phyloP scores from a whole-genome alignment of 176 grass and related monocot genomes.

The Bromus sterilis region DNA sequence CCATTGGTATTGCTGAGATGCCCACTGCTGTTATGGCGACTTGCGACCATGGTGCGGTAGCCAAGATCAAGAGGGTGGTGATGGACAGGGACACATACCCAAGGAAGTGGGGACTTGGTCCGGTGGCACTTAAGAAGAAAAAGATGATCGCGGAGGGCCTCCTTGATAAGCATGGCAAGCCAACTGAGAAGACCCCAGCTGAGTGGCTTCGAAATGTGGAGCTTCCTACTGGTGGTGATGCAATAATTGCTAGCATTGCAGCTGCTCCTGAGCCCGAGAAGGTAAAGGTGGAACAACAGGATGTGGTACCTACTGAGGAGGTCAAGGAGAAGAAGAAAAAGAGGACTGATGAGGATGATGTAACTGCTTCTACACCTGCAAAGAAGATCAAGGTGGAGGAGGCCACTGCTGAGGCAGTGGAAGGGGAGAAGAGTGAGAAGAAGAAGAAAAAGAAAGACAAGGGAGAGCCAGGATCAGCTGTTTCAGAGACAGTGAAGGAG shows the following conservation, averaged over 20 bases:
- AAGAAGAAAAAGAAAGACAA: conserved; percentile 88
- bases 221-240: conserved; percentile 77
- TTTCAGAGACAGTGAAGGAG: conserved; percentile 13
- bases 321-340: conserved; percentile 61
- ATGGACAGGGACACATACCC: conserved; percentile 97
- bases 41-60: conserved; percentile 71
- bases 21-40: conserved; percentile 96
- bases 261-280: conserved; percentile 62
- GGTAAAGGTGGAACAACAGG: conserved; percentile 34
- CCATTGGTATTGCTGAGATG: conserved; percentile 91
- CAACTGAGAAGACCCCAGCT: conserved; percentile 77
- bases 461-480: conserved; percentile 27
- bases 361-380: conserved; percentile 5
- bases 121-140: conserved; percentile 80
- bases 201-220: conserved; percentile 84
- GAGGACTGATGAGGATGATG: conserved; percentile 24
- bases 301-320: background rate
- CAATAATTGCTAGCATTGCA: conserved; percentile 67
- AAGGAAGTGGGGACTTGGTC: conserved; percentile 95
- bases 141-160: conserved; percentile 70
- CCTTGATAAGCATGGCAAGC: conserved; percentile 89
- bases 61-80: conserved; percentile 89
- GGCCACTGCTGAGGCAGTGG: conserved; percentile 20
- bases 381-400: conserved; percentile 86
- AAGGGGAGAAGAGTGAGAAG: conserved; percentile 67